A percentile compares a stretch with the other conserved stretches of the same genome.
These are phyloP conservation scores for Arbutus unedo DNA, from an alignment of 148 eudicot species.

Conservation along the genomic window DNA sequence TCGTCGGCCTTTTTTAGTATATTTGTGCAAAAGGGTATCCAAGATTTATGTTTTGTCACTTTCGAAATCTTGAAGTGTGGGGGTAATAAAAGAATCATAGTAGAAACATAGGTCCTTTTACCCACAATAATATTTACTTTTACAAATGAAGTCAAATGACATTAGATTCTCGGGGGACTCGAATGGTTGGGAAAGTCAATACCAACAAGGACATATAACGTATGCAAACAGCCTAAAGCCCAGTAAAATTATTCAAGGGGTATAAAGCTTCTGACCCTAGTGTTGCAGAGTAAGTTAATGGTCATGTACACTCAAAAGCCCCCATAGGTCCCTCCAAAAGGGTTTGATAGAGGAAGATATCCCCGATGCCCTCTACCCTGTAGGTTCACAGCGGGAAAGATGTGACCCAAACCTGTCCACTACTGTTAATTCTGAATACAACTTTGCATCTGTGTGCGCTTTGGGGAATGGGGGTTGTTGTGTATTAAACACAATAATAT, in stretches of 20 bases:
- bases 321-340: neutral
- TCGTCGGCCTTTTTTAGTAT: no score
- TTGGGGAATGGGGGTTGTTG: no score
- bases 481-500: no score
- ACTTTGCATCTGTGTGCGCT: no score
- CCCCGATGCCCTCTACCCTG: neutral
- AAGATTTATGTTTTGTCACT: no score
- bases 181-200: neutral
- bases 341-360: neutral
- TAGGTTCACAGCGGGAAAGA: neutral
- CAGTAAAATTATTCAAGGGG: neutral
- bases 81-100: neutral
- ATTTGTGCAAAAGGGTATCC: no score
- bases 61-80: no score
- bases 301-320: no score
- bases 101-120: neutral
- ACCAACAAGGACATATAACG: neutral
- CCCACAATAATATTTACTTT: neutral
- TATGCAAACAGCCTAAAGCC: neutral
- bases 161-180: neutral
- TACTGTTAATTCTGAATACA: neutral
- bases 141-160: neutral
- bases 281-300: neutral
- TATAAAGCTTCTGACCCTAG: neutral
- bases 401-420: neutral